Evolutionary conservation across 192 early-diverging fungal species (phyloP), one percentile per base, ranked within the genome.

Genomic region (Coemansia sp.): DNA sequence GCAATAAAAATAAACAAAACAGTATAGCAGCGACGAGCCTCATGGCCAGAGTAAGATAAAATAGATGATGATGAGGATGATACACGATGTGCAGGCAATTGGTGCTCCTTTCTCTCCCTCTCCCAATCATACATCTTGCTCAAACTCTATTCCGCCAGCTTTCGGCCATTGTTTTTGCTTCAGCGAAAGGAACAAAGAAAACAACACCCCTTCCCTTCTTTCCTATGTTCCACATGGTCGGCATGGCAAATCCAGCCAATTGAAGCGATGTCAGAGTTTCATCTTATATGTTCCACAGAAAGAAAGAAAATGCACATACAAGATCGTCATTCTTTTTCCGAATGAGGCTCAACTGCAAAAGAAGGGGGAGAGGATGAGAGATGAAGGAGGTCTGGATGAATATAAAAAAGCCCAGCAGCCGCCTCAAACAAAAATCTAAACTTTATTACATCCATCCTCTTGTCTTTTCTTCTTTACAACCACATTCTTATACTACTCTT

Each of bases 191-290:
- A 35, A 45, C 13, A 26, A 15, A 43, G 28, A 34, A 25, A 42
- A 40, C 30, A 62, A 33, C 42, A n/a, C n/a, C n/a, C n/a, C n/a
- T n/a, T n/a, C n/a, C n/a, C n/a, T 26, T 61, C 23, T 45, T 61
- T 39, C 39, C 25, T 28, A 33, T 43, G 20, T 61, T 61, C 31
- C 48, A 52, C 51, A 35, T 61, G 48, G 31, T 49, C 48, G 61
- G 61, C 61, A 37, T 65, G 52, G 28, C 26, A 65, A 65, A 63
- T 45, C 31, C 55, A 57, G 55, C 55, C 55, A 57, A 57, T 57
- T 57, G 55, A 34, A 34, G 55, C 55, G 15, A 6, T 31, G 31
- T 57, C 31, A 34, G 30, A 20, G 16, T 18, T 29, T n/a, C 21
- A 33, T 3, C 7, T 51, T 51, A 26, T n/a, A 51, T 46, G 43